Evolutionary conservation across 768 basidiomycete species (phyloP), one percentile per base, ranked within the genome.

Genomic region (Cystofilobasidium capitatum): DNA sequence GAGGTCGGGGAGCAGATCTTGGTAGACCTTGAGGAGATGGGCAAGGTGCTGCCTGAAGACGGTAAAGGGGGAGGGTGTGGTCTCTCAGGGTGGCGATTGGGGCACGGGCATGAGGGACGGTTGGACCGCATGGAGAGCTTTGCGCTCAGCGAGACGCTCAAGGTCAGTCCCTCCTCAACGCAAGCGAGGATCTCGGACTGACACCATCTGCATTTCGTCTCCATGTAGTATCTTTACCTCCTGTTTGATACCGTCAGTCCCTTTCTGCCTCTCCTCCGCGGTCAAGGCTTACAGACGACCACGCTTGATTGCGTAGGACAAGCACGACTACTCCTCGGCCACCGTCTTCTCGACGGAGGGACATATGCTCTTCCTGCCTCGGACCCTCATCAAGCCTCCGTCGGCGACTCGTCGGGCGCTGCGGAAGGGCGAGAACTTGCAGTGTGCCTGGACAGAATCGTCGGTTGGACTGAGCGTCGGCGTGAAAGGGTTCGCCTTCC

Each of bases 321-420:
- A 29, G n/a, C 37, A 49, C 36, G 36, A 59, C n/a, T 51, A n/a
- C n/a, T 59, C 58, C 31, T 55, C 51, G 29, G 4, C 51, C 3
- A 59, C 44, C 57, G 65, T 66, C 26, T 69, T 69, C 57, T 58
- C 68, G 1, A 69, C 68, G 22, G 68, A 69, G 37, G 68, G 62
- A 0, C 68, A 69, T n/a, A 55, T 69, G 7, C 54, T 69, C 2
- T 26, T 40, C 31, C 26, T 69, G 17, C 63, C 63, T 24, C 47
- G 54, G 5, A 17, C 22, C 31, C 20, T 26, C 20, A 54, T 69
- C 36, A 39, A 62, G n/a, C 29, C 58, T 35, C 45, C 9, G 1
- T 37, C 39, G 17, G 22, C 36, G n/a, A 40, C 58, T 10, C 58
- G 35, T 10, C 39, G 39, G 13, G 58, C 58, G 0, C 57, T 51